Evolutionary conservation across 2,329 filamentous ascomycete species (phyloP).

Genomic region (Coniella lustricola): DNA sequence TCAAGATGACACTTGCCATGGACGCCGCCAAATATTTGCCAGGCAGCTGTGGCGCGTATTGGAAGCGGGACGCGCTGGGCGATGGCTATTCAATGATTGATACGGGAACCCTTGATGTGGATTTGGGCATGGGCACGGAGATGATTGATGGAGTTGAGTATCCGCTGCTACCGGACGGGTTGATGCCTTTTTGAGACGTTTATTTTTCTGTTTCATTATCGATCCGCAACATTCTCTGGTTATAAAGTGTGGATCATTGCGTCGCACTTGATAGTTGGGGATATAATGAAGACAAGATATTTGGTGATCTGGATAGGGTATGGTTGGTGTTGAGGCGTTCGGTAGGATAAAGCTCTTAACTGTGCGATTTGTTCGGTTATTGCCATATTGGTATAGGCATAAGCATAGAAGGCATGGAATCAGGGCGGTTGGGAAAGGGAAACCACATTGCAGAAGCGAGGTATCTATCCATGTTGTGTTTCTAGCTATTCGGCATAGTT

Average conservation of each 20-base stretch:
- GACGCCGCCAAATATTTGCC: slow-evolving; percentile 45
- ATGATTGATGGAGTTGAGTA: slow-evolving; percentile 34
- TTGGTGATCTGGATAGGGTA: too few relatives aligned
- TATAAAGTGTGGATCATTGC: too few relatives aligned
- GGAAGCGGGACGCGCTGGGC: slow-evolving; percentile 33
- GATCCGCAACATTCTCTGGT: neutral
- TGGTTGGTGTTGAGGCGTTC: too few relatives aligned
- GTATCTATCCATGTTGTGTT: too few relatives aligned
- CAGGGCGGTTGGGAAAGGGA: too few relatives aligned
- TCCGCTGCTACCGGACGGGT: slow-evolving; percentile 29
- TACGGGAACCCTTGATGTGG: slow-evolving; percentile 18
- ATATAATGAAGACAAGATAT: neutral
- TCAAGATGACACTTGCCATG: slow-evolving; percentile 35
- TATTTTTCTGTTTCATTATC: neutral
- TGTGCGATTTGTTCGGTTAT: too few relatives aligned
- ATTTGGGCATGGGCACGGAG: slow-evolving; percentile 32
- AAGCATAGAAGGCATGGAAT: too few relatives aligned
- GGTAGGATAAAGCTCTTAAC: too few relatives aligned
- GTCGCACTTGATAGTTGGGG: too few relatives aligned
- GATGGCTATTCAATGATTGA: slow-evolving; percentile 15
- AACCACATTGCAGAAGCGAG: too few relatives aligned
- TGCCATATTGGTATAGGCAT: too few relatives aligned
- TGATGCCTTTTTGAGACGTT: slow-evolving; percentile 27
- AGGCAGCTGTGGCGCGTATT: slow-evolving; percentile 36
- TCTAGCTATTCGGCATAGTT: too few relatives aligned